A percentile compares a stretch with the other conserved stretches of the same genome.
These are phyloP conservation scores for Ogataea trehalophila DNA, from an alignment of 805 yeast species.

Conservation along the genomic window DNA sequence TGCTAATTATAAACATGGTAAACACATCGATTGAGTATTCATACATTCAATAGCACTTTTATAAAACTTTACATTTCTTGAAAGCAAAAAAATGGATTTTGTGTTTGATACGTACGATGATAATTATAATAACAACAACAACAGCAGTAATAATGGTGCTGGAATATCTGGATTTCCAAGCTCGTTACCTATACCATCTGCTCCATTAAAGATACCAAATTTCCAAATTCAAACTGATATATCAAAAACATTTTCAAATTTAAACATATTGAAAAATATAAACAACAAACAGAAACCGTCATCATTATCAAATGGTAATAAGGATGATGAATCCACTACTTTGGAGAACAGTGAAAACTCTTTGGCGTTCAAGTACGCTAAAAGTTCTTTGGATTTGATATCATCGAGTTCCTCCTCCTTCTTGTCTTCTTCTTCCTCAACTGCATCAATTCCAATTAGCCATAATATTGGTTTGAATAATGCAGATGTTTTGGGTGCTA, in stretches of 20 bases:
- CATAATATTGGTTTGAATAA: slow-evolving; percentile 8
- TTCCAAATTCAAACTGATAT: slow-evolving; percentile 32
- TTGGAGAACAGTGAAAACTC: slow-evolving; percentile 9
- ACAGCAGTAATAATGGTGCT: not conserved
- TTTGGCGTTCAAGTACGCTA: slow-evolving; percentile 45
- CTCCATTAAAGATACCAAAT: slow-evolving; percentile 34
- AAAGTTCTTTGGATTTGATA: slow-evolving; percentile 38
- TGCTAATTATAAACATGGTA: too few species aligned
- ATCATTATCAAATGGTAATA: not conserved
- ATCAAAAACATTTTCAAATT: slow-evolving; percentile 33
- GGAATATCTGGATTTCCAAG: slow-evolving; percentile 3
- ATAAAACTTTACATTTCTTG: slow-evolving; percentile 24
- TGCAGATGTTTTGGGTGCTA: slow-evolving; percentile 31
- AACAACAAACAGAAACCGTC: slow-evolving; percentile 9
- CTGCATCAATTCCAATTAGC: not conserved
- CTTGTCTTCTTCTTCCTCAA: slow-evolving; percentile 1
- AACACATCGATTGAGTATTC: not conserved
- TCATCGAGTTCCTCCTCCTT: slow-evolving; percentile 1
- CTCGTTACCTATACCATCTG: slow-evolving; percentile 33
- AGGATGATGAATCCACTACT: not conserved
- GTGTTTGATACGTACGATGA: slow-evolving; percentile 24
- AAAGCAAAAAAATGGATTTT: slow-evolving; percentile 35
- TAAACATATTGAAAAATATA: slow-evolving; percentile 28
- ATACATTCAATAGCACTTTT: not conserved
- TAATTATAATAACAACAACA: slow-evolving; percentile 4